A percentile compares a stretch with the other conserved stretches of the same genome.
phyloP scores from a whole-genome alignment of 2,329 filamentous ascomycete genomes.

The Colletotrichum higginsianum region DNA sequence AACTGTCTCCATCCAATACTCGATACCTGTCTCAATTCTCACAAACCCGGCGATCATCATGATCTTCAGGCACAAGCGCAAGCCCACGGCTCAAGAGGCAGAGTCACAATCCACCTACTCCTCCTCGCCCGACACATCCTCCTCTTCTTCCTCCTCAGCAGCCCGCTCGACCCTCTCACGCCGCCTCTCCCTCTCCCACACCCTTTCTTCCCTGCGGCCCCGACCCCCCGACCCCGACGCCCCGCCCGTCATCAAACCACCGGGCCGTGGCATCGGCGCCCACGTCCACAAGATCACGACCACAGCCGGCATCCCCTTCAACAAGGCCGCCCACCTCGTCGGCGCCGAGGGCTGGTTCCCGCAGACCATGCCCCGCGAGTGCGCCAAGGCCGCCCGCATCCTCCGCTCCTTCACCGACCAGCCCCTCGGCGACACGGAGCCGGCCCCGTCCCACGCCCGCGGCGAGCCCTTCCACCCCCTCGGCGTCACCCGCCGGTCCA shows the following conservation, averaged over 20 bases:
- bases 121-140: slow-evolving; percentile 1
- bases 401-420: slow-evolving; percentile 78
- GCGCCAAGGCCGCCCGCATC: slow-evolving; percentile 82
- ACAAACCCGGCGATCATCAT: not conserved
- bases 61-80: not conserved
- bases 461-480: slow-evolving; percentile 50
- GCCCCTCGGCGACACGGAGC: slow-evolving; percentile 43
- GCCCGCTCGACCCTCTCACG: slow-evolving; percentile 16
- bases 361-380: slow-evolving; percentile 80
- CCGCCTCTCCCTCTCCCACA: slow-evolving; percentile 27
- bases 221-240: not conserved
- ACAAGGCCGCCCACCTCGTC: slow-evolving; percentile 77
- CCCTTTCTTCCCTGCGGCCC: slow-evolving; percentile 15
- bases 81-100: not conserved
- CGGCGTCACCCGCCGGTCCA: slow-evolving; percentile 51
- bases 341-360: slow-evolving; percentile 85
- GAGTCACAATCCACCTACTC: slow-evolving; percentile 10
- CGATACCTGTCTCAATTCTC: not conserved
- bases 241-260: slow-evolving; percentile 15
- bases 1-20: not conserved
- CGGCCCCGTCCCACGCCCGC: slow-evolving; percentile 43
- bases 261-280: slow-evolving; percentile 57
- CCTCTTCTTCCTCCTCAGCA: slow-evolving; percentile 12
- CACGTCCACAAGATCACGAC: slow-evolving; percentile 77
- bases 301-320: slow-evolving; percentile 77